Percentiles rank a stretch among this genome's conserved stretches.
Conservation (phyloP, 495 filamentous ascomycete species). For the Alectoria sarmentosa region DNA sequence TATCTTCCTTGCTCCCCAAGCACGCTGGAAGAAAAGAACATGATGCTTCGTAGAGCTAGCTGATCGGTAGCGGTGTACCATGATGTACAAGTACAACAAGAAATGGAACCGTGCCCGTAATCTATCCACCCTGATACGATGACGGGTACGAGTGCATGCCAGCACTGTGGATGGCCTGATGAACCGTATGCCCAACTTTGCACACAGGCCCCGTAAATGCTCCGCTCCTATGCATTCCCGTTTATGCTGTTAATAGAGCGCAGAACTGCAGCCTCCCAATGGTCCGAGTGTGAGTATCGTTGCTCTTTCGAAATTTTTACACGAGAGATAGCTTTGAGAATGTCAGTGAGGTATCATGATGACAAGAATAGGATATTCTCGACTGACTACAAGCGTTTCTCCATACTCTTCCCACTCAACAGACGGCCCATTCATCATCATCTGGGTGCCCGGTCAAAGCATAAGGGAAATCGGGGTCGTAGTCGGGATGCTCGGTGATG, state of each 20-base stretch:
- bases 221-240: constrained; percentile 3
- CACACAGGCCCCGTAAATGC: constrained; percentile 10
- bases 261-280: constrained; percentile 13
- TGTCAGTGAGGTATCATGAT: not conserved
- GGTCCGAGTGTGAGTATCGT: constrained; percentile 3
- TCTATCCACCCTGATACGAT: not conserved
- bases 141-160: constrained; percentile 1
- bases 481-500: constrained; percentile 25
- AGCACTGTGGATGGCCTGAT: not conserved
- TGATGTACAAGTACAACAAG: constrained; percentile 3
- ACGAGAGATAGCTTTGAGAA: constrained; percentile 3
- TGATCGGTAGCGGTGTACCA: constrained; percentile 7
- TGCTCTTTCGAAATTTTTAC: not conserved
- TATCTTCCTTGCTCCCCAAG: not conserved
- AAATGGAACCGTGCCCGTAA: not conserved
- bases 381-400: not conserved
- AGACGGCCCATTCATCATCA: constrained; percentile 52
- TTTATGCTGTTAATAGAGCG: constrained; percentile 11
- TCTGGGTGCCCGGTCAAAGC: constrained; percentile 41
- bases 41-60: not conserved
- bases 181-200: not conserved
- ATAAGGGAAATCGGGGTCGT: constrained; percentile 23
- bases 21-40: not conserved
- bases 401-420: constrained; percentile 10
- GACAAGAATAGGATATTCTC: not conserved